A percentile compares a stretch with the other conserved stretches of the same genome.
These are phyloP conservation scores for Nakazawaea ishiwadae DNA, from an alignment of 805 yeast genomes.

Conservation along the genomic window DNA sequence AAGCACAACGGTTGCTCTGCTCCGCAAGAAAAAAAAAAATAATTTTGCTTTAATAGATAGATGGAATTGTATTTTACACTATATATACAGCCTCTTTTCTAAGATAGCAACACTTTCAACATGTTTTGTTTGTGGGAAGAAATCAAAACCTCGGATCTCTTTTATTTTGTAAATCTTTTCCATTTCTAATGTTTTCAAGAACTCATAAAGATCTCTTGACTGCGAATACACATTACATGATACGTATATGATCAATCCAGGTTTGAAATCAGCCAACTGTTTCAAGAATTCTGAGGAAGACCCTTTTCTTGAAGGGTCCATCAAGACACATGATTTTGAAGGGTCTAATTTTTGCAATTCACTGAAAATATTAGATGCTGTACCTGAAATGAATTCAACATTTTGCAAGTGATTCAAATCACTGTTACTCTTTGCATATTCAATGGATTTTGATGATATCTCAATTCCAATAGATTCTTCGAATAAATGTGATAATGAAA, in stretches of 20 bases:
- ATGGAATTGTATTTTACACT: not conserved
- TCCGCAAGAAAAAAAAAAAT: not conserved
- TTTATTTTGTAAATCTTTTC: slow-evolving; percentile 19
- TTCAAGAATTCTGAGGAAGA: slow-evolving; percentile 29
- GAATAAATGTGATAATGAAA: slow-evolving; percentile 22
- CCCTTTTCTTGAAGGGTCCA: slow-evolving; percentile 44
- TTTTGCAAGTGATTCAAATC: slow-evolving; percentile 27
- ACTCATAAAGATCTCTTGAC: slow-evolving; percentile 35
- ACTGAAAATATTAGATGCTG: slow-evolving; percentile 32
- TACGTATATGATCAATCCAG: slow-evolving; percentile 33
- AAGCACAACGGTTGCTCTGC: too few relatives aligned
- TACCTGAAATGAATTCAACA: slow-evolving; percentile 31
- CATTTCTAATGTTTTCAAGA: slow-evolving; percentile 22
- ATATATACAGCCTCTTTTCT: slow-evolving; percentile 9
- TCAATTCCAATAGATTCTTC: slow-evolving; percentile 40
- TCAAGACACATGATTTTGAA: slow-evolving; percentile 29
- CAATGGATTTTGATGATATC: slow-evolving; percentile 27
- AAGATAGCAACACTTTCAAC: slow-evolving; percentile 52
- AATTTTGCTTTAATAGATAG: not conserved
- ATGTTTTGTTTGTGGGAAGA: slow-evolving; percentile 55
- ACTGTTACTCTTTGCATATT: slow-evolving; percentile 35
- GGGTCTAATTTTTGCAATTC: slow-evolving; percentile 27
- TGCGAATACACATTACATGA: slow-evolving; percentile 43
- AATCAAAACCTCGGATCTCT: slow-evolving; percentile 35
- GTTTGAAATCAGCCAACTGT: slow-evolving; percentile 33